Evolutionary conservation across 805 yeast species (phyloP).

Genomic region (Yarrowia porcina): DNA sequence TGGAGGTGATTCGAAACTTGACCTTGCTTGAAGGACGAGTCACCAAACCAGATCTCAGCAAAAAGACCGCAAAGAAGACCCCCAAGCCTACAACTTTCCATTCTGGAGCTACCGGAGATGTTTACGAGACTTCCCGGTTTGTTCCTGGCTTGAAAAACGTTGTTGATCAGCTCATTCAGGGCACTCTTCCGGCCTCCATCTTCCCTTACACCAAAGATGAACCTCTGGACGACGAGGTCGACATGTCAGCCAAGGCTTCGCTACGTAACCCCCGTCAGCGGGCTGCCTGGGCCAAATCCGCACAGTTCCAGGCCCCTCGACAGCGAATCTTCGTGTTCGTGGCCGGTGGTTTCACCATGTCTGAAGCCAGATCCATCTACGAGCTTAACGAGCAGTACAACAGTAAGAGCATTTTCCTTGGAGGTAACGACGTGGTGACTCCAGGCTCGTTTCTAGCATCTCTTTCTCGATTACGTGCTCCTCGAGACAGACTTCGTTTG

Average conservation of each 20-base stretch:
- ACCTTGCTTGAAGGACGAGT: conserved; percentile 56
- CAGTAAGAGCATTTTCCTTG: conserved; percentile 73
- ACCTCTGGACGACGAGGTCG: conserved; percentile 45
- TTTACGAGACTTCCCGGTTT: conserved; percentile 51
- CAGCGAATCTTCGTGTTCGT: conserved; percentile 77
- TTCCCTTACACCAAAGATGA: conserved; percentile 78
- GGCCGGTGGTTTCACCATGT: conserved; percentile 85
- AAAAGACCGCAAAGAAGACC: conserved; percentile 33
- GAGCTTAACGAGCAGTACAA: conserved; percentile 56
- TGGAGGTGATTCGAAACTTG: conserved; percentile 58
- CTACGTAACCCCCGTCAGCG: conserved; percentile 68
- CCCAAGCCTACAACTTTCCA: conserved; percentile 28
- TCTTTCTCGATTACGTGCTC: conserved; percentile 33
- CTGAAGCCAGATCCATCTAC: conserved; percentile 74
- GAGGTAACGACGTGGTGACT: conserved; percentile 68
- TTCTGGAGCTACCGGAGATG: conserved; percentile 35
- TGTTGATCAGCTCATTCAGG: conserved; percentile 48
- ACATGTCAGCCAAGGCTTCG: conserved; percentile 44
- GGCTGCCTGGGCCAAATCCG: conserved; percentile 69
- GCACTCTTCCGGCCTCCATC: conserved; percentile 50
- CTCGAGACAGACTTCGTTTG: conserved; percentile 36
- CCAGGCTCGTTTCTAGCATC: conserved; percentile 38
- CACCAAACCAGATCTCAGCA: conserved; percentile 44
- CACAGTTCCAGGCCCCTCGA: conserved; percentile 38
- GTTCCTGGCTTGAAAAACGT: conserved; percentile 66